Evolutionary conservation across 306 rosid genomes (phyloP).

Genomic region (Dalbergia cultrata): DNA sequence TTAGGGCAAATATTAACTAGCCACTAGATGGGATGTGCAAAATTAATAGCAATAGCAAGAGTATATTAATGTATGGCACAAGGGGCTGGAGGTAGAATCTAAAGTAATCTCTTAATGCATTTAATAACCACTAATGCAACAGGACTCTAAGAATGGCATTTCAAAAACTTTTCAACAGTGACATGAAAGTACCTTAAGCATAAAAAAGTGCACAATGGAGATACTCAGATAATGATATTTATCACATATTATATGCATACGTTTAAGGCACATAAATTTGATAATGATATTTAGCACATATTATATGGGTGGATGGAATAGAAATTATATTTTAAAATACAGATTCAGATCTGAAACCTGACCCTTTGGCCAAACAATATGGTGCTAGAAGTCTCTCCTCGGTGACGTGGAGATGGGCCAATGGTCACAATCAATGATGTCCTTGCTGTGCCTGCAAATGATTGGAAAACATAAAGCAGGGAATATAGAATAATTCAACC

Average conservation of each 20-base stretch:
- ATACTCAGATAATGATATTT: background rate
- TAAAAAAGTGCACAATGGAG: slow-evolving; percentile 28
- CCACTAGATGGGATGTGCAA: slow-evolving; percentile 6
- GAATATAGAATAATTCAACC: slow-evolving; percentile 21
- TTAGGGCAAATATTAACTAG: slow-evolving; percentile 8
- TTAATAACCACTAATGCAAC: slow-evolving; percentile 15
- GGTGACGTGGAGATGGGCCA: slow-evolving; percentile 98
- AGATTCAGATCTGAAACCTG: slow-evolving; percentile 50
- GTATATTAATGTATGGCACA: slow-evolving; percentile 14
- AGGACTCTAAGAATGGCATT: slow-evolving; percentile 11
- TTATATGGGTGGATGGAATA: slow-evolving; percentile 29
- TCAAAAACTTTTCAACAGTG: slow-evolving; percentile 18
- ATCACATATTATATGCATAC: slow-evolving; percentile 26
- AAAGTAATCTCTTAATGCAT: background rate
- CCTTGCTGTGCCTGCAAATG: slow-evolving; percentile 88
- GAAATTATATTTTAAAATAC: slow-evolving; percentile 12
- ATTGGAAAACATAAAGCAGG: slow-evolving; percentile 26
- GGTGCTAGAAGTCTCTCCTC: slow-evolving; percentile 98
- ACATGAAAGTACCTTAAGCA: slow-evolving; percentile 31
- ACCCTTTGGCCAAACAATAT: slow-evolving; percentile 97
- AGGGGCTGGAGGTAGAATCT: background rate
- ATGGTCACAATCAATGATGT: slow-evolving; percentile 95
- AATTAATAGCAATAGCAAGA: slow-evolving; percentile 35
- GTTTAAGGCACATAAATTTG: background rate
- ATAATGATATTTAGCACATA: slow-evolving; percentile 20